A percentile compares a stretch with the other conserved stretches of the same genome.
These are phyloP conservation scores for Emmonsia crescens DNA, from an alignment of 2,329 filamentous ascomycete genomes.

Conservation along the genomic window DNA sequence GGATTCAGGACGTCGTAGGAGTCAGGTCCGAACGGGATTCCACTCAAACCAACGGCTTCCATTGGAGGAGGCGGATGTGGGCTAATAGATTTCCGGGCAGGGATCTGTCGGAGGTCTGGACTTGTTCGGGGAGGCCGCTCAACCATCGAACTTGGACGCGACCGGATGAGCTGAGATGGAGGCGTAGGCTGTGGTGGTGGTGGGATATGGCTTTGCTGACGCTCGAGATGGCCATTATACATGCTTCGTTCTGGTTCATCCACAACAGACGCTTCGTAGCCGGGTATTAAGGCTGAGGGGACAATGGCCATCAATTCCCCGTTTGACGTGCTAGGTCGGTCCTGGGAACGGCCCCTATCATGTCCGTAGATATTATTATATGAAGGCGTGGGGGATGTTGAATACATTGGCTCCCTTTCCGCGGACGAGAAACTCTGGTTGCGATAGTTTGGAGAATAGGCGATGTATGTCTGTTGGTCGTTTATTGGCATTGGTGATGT, in stretches of 20 bases:
- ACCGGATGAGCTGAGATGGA: slow-evolving; percentile 16
- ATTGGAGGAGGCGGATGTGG: slow-evolving; percentile 37
- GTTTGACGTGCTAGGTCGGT: slow-evolving; percentile 19
- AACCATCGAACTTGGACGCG: slow-evolving; percentile 20
- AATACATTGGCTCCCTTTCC: slow-evolving; percentile 13
- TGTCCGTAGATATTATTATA: slow-evolving; percentile 18
- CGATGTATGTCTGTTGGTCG: slow-evolving; percentile 9
- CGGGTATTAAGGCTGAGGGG: slow-evolving; percentile 33
- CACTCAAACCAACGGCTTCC: slow-evolving; percentile 31
- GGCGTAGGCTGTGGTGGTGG: background rate
- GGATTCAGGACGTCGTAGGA: slow-evolving; percentile 51
- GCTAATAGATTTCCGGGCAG: slow-evolving; percentile 49
- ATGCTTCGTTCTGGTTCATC: slow-evolving; percentile 21
- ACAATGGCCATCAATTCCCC: slow-evolving; percentile 17
- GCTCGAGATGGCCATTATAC: slow-evolving; percentile 19
- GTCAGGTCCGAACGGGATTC: slow-evolving; percentile 50
- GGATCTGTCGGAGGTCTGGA: slow-evolving; percentile 30
- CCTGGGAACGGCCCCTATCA: slow-evolving; percentile 15
- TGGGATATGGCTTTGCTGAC: slow-evolving; percentile 17
- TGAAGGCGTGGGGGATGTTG: slow-evolving; percentile 14
- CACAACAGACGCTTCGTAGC: slow-evolving; percentile 26
- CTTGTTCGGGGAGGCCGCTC: slow-evolving; percentile 20
- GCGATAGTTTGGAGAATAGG: slow-evolving; percentile 11
- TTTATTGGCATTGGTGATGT: slow-evolving; percentile 7
- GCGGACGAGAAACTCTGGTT: slow-evolving; percentile 5